Evolutionary conservation across 2,329 filamentous ascomycete species (phyloP).

Genomic region (Rhytidhysteron rufulum): DNA sequence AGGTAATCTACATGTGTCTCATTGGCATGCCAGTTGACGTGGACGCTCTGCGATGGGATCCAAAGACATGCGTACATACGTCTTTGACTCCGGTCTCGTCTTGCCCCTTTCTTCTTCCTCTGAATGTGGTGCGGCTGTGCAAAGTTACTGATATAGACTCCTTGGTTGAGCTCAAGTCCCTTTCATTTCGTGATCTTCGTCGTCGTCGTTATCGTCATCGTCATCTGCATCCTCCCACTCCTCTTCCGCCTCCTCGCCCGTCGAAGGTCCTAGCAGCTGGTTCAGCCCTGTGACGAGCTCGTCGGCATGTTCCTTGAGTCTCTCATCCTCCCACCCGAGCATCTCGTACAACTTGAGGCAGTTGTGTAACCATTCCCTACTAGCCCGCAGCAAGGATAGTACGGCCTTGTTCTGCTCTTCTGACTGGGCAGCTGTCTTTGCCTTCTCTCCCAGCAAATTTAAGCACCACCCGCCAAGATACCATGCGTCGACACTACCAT

Average conservation of each 20-base stretch:
- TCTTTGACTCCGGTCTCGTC: no score
- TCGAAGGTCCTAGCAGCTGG: conserved; percentile 40
- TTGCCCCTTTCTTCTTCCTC: no score
- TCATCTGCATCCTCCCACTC: conserved; percentile 37
- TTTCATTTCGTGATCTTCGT: conserved; percentile 34
- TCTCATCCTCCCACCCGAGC: conserved; percentile 82
- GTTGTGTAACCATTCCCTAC: conserved; percentile 77
- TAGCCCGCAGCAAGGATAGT: conserved; percentile 64
- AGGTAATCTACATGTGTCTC: no score
- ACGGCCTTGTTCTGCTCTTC: conserved; percentile 48
- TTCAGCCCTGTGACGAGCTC: conserved; percentile 60
- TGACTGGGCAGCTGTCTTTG: conserved; percentile 42
- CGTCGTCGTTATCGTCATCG: conserved; percentile 32
- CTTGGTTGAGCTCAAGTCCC: conserved; percentile 38
- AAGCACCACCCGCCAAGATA: conserved; percentile 95
- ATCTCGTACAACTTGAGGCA: conserved; percentile 73
- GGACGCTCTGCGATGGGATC: no score
- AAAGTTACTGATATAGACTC: no score
- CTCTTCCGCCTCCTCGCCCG: conserved; percentile 40
- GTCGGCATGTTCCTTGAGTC: conserved; percentile 68
- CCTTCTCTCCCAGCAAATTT: conserved; percentile 71
- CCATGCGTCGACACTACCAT: conserved; percentile 92
- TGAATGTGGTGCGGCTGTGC: no score
- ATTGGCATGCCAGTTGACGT: no score
- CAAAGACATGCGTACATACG: no score